phyloP scores from a whole-genome alignment of 306 rosid species.

The Quercus wislizeni region DNA sequence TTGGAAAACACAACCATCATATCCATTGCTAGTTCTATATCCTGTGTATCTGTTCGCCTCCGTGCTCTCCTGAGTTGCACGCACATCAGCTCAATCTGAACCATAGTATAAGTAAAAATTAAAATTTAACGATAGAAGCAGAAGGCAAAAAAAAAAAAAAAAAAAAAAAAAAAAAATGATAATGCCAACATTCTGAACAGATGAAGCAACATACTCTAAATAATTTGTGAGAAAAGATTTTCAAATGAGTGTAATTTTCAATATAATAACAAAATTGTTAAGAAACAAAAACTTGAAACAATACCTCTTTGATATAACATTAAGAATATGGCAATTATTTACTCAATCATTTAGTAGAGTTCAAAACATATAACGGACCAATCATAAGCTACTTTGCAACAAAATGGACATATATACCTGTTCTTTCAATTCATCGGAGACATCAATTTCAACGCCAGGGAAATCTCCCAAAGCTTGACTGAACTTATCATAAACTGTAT shows the following conservation, averaged over 20 bases:
- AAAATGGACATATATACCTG: constrained; percentile 37
- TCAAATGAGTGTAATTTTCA: neutral
- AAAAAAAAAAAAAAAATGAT: neutral
- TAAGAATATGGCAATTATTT: too few species aligned
- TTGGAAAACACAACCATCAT: constrained; percentile 77
- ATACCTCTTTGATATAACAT: too few species aligned
- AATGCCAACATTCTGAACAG: neutral
- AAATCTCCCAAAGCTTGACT: constrained; percentile 50
- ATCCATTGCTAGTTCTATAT: constrained; percentile 94
- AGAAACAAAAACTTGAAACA: too few species aligned
- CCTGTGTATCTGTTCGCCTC: constrained; percentile 76
- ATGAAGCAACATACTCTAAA: neutral
- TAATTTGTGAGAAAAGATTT: too few species aligned
- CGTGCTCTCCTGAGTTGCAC: constrained; percentile 69
- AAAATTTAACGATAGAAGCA: constrained; percentile 1
- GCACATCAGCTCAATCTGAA: constrained; percentile 82
- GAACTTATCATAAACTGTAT: constrained; percentile 51
- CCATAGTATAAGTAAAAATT: constrained; percentile 8
- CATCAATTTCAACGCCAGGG: constrained; percentile 60
- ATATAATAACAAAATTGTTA: neutral
- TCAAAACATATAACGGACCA: neutral
- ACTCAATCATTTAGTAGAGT: neutral
- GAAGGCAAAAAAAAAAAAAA: neutral
- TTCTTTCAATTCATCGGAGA: constrained; percentile 73
- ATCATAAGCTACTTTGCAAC: neutral